A percentile compares a stretch with the other conserved stretches of the same genome.
Conservation (phyloP, 2,329 filamentous ascomycete genomes). For the Alternaria brassicae region DNA sequence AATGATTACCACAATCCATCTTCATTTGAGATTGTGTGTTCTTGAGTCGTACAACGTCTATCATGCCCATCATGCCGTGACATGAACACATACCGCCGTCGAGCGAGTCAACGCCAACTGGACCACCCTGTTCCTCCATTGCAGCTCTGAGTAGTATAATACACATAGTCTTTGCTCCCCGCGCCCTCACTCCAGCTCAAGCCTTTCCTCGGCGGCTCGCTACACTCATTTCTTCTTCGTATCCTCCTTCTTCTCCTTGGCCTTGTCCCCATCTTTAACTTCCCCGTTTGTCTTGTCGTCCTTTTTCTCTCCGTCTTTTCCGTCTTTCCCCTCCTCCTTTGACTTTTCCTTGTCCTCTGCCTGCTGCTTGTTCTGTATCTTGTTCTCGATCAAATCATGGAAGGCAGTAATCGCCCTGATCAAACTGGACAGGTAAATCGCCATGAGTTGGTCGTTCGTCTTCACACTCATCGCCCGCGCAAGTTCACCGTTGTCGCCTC, state of each 20-base stretch:
- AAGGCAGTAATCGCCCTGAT: conserved; percentile 98
- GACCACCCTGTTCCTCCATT: no score
- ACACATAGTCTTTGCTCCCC: conserved; percentile 25
- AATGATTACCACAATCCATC: neutral
- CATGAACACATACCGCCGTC: neutral
- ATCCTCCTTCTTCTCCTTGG: conserved; percentile 63
- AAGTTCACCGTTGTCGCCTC: conserved; percentile 77
- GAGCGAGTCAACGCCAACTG: no score
- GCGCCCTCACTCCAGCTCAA: conserved; percentile 16
- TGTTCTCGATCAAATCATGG: conserved; percentile 99
- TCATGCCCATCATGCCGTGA: conserved; percentile 35
- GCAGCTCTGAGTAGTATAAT: conserved; percentile 28
- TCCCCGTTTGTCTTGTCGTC: conserved; percentile 63
- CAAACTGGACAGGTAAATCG: conserved; percentile 95
- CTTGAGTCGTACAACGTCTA: conserved; percentile 31
- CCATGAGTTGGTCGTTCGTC: conserved; percentile 98
- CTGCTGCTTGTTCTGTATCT: conserved; percentile 98
- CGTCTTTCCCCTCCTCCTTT: conserved; percentile 66
- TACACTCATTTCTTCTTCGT: conserved; percentile 60
- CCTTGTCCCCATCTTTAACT: conserved; percentile 60
- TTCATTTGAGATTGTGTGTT: neutral
- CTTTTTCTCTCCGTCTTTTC: conserved; percentile 70
- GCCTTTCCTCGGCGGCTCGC: neutral
- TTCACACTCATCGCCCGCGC: conserved; percentile 98
- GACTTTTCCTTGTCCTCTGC: conserved; percentile 91